Conservation (phyloP, 768 basidiomycete species). For the Leccinum imitatum region DNA sequence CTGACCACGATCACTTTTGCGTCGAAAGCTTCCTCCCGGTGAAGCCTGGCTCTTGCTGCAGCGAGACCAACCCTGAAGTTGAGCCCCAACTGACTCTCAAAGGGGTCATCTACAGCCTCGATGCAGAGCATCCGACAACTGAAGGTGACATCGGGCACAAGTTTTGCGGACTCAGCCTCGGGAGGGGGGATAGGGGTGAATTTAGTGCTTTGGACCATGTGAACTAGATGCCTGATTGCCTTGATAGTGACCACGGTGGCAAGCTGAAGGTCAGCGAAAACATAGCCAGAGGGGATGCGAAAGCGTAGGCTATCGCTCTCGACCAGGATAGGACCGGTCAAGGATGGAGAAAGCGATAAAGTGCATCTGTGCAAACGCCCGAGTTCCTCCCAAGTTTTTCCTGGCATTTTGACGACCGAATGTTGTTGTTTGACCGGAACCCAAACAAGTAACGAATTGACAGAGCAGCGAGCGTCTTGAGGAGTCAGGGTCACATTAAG, state of each 20-base stretch:
- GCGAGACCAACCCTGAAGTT: constrained; percentile 72
- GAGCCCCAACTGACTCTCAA: constrained; percentile 74
- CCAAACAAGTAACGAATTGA: constrained; percentile 50
- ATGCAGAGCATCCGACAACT: constrained; percentile 60
- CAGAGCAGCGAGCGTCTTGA: constrained; percentile 32
- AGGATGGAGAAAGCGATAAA: constrained; percentile 33
- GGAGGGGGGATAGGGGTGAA: constrained; percentile 62
- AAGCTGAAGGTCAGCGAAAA: constrained; percentile 72
- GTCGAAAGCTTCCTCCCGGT: constrained; percentile 77
- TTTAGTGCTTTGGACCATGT: constrained; percentile 50
- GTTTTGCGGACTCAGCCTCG: constrained; percentile 69
- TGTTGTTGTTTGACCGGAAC: constrained; percentile 48
- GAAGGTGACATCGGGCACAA: constrained; percentile 61
- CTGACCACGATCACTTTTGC: constrained; percentile 73
- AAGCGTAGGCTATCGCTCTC: constrained; percentile 65
- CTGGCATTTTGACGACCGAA: constrained; percentile 33
- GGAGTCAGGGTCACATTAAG: constrained; percentile 20
- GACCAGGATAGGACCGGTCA: constrained; percentile 45
- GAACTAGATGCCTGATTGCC: constrained; percentile 64
- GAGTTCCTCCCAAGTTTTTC: constrained; percentile 74
- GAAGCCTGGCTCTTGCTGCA: constrained; percentile 67
- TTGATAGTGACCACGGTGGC: constrained; percentile 71
- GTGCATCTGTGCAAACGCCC: constrained; percentile 55
- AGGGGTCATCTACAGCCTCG: constrained; percentile 82
- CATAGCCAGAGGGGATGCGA: constrained; percentile 78